Base-by-base conservation (phyloP, 371 early-diverging fungal genomes). In the Blakeslea trispora region DNA sequence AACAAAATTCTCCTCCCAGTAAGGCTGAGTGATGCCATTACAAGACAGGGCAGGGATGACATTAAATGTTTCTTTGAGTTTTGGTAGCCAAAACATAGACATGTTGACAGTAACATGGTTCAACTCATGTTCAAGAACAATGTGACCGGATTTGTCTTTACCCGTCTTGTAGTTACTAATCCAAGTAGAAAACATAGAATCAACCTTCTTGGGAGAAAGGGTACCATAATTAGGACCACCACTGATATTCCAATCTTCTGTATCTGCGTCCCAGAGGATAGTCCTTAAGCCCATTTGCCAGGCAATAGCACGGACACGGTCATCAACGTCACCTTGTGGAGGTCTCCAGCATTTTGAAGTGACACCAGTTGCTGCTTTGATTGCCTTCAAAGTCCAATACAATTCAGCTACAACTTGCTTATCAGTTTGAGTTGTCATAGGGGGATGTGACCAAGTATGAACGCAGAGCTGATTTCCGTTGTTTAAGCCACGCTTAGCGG, bases 381-480 rank as follows among this genome's bases (percentile, higher is more conserved):
- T 74, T 35, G 75, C 74, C 21, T 68, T 67, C 5, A 72, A 63
- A 3, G 76, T 71, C 74, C 77, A 77, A 45, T 81, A 72, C 21
- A 85, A 52, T 48, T 87, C 84, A 23, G 85, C 79, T 50, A 83
- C 77, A 18, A 81, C 68, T 45, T 78, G 63, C 8, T 75, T 72
- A 50, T 79, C 80, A 21, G 77, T 68, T 31, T 68, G 60, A 14
- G 79, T 68, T 13, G 84, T 81, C 67, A 84, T 67, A 8, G 63
- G 60, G 23, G 74, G 78, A 57, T 87, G 88, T 6, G 80, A 75
- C 83, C 83, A 83, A 10, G 81, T 81, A 47, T 83, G 83, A 19
- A 72, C 61, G 31, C 78, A 75, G 24, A 83, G 56, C 17, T 59
- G 56, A 40, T 79, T 70, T 13, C 81, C 76, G 45, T 74, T 64